phyloP scores from a whole-genome alignment of 106 monocot genomes.

The Xerophyta viscosa region DNA sequence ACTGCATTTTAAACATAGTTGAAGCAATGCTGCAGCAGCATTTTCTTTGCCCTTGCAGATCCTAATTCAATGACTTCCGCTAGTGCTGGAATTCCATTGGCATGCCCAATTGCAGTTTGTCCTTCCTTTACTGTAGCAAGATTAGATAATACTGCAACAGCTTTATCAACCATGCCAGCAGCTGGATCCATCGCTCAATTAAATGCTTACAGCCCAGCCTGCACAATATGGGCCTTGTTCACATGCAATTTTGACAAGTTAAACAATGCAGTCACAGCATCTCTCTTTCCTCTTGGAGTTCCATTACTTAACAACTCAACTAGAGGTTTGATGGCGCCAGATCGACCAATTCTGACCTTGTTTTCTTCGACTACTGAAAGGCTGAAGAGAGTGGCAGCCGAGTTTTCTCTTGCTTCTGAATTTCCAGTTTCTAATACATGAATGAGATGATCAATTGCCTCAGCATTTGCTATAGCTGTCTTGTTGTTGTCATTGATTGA shows the following conservation, averaged over 20 bases:
- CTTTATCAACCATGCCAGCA: conserved; percentile 61
- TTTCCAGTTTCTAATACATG: conserved; percentile 56
- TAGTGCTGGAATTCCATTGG: conserved; percentile 59
- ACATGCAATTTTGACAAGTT: conserved; percentile 60
- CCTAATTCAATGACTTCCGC: conserved; percentile 72
- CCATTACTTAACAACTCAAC: conserved; percentile 57
- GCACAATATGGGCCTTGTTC: conserved; percentile 71
- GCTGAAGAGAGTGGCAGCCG: conserved; percentile 76
- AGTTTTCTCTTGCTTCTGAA: conserved; percentile 57
- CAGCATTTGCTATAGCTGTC: conserved; percentile 49
- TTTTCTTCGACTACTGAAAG: conserved; percentile 66
- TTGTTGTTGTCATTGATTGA: conserved; percentile 66
- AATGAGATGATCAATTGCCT: conserved; percentile 61
- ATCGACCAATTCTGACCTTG: conserved; percentile 57
- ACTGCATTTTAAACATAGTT: conserved; percentile 56
- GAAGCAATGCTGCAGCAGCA: conserved; percentile 65
- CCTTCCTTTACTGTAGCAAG: conserved; percentile 71
- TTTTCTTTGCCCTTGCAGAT: conserved; percentile 73
- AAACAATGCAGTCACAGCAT: conserved; percentile 80
- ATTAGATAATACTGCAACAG: conserved; percentile 72
- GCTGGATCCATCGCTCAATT: conserved; percentile 41
- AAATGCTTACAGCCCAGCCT: conserved; percentile 71
- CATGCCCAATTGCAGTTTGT: conserved; percentile 33
- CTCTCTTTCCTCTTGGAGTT: conserved; percentile 65
- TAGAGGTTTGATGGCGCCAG: conserved; percentile 51